Conservation (phyloP, 345 rosid species). For the Rhodamnia rubescens region DNA sequence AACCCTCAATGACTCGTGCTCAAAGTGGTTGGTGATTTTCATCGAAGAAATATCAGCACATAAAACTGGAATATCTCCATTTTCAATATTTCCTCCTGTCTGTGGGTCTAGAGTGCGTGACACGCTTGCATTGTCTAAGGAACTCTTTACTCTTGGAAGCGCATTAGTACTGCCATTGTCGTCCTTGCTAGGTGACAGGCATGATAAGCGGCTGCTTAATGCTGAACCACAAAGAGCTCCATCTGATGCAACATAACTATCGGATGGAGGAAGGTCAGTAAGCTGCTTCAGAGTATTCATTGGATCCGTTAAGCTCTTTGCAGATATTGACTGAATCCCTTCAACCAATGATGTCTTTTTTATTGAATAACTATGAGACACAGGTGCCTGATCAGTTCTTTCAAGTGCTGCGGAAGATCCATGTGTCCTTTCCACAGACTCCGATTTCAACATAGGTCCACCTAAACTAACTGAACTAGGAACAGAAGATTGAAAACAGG, state of each 20-base stretch:
- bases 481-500: constrained; percentile 2
- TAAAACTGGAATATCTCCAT: constrained; percentile 11
- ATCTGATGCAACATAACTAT: constrained; percentile 14
- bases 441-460: constrained; percentile 43
- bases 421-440: constrained; percentile 14
- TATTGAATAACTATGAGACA: constrained; percentile 11
- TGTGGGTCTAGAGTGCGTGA: constrained; percentile 2
- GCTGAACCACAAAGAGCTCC: constrained; percentile 8
- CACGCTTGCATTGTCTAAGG: constrained; percentile 3
- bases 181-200: constrained; percentile 14
- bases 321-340: constrained; percentile 4
- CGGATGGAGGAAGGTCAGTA: constrained; percentile 10
- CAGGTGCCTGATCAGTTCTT: constrained; percentile 20
- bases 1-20: neutral
- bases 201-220: constrained; percentile 13
- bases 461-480: constrained; percentile 27
- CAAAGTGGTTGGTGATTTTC: neutral
- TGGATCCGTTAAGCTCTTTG: constrained; percentile 21
- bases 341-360: constrained; percentile 28
- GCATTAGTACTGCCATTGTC: constrained; percentile 4
- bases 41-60: constrained; percentile 4
- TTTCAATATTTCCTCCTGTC: constrained; percentile 4
- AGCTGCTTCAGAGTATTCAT: constrained; percentile 22
- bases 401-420: constrained; percentile 34
- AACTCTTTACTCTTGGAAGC: constrained; percentile 7